phyloP scores from a whole-genome alignment of 768 basidiomycete genomes.

The Hypsizygus marmoreus region DNA sequence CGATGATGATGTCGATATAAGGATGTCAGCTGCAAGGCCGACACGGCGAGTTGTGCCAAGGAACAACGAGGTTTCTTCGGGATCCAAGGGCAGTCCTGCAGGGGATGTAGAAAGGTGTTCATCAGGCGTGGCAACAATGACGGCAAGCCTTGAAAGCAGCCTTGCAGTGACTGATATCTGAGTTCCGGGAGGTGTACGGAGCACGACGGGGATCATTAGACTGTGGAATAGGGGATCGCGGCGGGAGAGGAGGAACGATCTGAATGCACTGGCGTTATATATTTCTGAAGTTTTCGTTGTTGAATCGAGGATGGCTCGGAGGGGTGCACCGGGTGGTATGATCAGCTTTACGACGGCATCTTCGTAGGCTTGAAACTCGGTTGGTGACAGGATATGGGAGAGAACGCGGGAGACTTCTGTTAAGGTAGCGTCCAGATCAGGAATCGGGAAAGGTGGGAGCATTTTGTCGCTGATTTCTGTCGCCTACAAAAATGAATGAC shows the following conservation, averaged over 20 bases:
- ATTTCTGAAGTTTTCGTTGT: not conserved
- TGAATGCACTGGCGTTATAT: not conserved
- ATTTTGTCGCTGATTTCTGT: no score
- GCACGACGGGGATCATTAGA: not conserved
- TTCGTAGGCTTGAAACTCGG: conserved; percentile 2
- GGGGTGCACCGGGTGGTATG: not conserved
- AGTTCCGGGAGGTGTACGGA: not conserved
- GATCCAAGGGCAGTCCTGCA: not conserved
- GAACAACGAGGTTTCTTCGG: not conserved
- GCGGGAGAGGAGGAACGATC: not conserved
- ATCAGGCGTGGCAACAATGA: not conserved
- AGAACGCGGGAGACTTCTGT: conserved; percentile 1
- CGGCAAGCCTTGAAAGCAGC: not conserved
- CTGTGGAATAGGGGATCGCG: conserved; percentile 2
- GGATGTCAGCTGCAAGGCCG: not conserved
- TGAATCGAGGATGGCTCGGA: not conserved
- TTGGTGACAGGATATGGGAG: not conserved
- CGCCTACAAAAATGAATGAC: no score
- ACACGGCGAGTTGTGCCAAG: not conserved
- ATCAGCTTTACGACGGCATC: not conserved
- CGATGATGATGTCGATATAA: not conserved
- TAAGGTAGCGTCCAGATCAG: not conserved
- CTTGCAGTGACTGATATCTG: conserved; percentile 1
- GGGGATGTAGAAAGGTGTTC: not conserved
- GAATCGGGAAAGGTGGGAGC: not conserved